Percentiles rank a stretch among this genome's conserved stretches.
phyloP scores from a whole-genome alignment of 1,284 basidiomycete genomes.

The Agaricales sp. region DNA sequence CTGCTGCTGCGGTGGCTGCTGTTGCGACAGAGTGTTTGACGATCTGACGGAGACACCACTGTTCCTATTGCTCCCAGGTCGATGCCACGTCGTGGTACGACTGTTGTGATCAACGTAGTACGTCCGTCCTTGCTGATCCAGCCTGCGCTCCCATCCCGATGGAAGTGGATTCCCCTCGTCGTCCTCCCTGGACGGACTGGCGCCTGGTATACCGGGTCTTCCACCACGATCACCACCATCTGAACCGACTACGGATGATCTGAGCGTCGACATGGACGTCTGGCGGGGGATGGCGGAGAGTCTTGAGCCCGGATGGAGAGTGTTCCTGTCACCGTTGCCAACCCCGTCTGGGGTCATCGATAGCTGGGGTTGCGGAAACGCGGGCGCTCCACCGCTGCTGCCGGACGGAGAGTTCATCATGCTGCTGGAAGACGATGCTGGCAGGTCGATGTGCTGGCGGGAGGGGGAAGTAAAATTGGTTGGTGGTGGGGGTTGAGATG shows the following conservation, averaged over 20 bases:
- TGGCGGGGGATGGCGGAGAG: slow-evolving; percentile 20
- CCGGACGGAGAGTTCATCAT: too few species aligned
- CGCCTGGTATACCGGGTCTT: slow-evolving; percentile 12
- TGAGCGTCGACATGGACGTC: slow-evolving; percentile 9
- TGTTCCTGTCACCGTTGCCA: too few species aligned
- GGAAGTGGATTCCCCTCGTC: slow-evolving; percentile 65
- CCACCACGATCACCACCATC: slow-evolving; percentile 15
- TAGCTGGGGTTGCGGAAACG: not conserved
- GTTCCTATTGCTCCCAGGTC: slow-evolving; percentile 35
- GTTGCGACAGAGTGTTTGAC: too few species aligned
- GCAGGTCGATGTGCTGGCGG: too few species aligned
- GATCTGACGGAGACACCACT: not conserved
- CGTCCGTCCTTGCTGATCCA: slow-evolving; percentile 78
- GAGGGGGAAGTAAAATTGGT: slow-evolving; percentile 22
- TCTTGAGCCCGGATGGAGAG: slow-evolving; percentile 21
- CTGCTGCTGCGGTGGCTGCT: slow-evolving; percentile 33
- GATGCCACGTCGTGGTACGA: slow-evolving; percentile 91
- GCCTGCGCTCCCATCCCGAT: slow-evolving; percentile 86
- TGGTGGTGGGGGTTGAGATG: slow-evolving; percentile 22
- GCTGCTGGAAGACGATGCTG: slow-evolving; percentile 15
- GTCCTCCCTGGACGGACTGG: slow-evolving; percentile 37
- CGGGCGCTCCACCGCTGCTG: not conserved
- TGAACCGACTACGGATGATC: not conserved
- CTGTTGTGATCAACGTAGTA: slow-evolving; percentile 94
- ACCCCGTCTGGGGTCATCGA: too few species aligned